phyloP scores from a whole-genome alignment of 169 alveolate species.

The Cryptosporidium viatorum region DNA sequence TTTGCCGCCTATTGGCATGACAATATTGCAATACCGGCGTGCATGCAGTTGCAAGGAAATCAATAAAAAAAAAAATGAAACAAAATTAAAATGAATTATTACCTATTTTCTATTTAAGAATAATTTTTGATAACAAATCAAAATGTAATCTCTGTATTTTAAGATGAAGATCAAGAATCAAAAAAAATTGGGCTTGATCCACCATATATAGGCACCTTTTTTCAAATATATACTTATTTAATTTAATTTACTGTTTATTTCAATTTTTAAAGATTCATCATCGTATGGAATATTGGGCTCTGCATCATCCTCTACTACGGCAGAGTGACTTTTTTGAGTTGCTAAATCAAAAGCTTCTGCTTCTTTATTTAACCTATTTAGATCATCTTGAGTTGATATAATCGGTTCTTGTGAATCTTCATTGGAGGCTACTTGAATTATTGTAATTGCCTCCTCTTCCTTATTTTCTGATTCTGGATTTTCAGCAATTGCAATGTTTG shows the following conservation, averaged over 20 bases:
- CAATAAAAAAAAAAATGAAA: not conserved
- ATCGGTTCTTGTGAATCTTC: not conserved
- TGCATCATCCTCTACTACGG: conserved; percentile 28
- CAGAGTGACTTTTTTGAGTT: conserved; percentile 34
- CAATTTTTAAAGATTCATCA: conserved; percentile 32
- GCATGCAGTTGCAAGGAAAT: conserved; percentile 12
- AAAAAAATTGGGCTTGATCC: too few relatives aligned
- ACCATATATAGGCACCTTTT: not conserved
- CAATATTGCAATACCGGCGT: conserved; percentile 27
- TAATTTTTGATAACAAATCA: not conserved
- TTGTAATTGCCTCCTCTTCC: not conserved
- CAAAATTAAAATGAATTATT: not conserved
- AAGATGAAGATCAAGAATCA: too few relatives aligned
- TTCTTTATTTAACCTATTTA: not conserved
- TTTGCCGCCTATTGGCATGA: conserved; percentile 7
- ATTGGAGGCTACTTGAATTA: not conserved
- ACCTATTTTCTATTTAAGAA: conserved; percentile 1
- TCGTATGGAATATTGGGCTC: conserved; percentile 51
- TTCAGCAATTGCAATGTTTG: not conserved
- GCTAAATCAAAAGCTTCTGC: not conserved
- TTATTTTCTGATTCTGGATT: conserved; percentile 4
- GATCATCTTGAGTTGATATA: not conserved
- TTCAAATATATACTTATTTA: not conserved
- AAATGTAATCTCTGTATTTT: not conserved
- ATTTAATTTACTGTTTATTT: not conserved